Evolutionary conservation across 1,284 basidiomycete genomes (phyloP).

Genomic region (Leccinum variabile): DNA sequence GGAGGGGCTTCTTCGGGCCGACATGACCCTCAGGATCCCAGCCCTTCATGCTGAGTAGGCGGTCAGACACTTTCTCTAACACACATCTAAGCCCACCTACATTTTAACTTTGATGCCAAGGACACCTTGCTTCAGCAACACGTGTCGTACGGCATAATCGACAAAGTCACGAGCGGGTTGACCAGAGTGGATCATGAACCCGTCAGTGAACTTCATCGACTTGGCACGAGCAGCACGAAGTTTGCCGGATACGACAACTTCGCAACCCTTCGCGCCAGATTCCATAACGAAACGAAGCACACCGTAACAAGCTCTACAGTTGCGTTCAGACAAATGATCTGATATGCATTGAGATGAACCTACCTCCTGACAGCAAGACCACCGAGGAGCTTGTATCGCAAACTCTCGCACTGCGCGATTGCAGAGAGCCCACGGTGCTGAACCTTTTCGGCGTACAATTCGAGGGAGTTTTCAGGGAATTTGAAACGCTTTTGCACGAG

Average conservation of each 20-base stretch:
- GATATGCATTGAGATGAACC: constrained; percentile 23
- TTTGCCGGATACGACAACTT: constrained; percentile 99
- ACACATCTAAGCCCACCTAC: constrained; percentile 47
- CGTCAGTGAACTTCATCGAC: constrained; percentile 99
- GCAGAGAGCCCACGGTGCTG: constrained; percentile 99
- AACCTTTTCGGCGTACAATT: constrained; percentile 99
- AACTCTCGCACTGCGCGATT: constrained; percentile 97
- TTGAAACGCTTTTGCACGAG: constrained; percentile 99
- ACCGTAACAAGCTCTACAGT: constrained; percentile 93
- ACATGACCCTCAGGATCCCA: constrained; percentile 88
- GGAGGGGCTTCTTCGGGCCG: constrained; percentile 92
- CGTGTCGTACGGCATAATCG: constrained; percentile 97
- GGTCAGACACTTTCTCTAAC: constrained; percentile 9
- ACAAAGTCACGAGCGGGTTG: constrained; percentile 97
- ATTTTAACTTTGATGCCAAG: constrained; percentile 99
- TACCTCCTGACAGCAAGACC: constrained; percentile 98
- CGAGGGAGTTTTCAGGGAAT: constrained; percentile 98
- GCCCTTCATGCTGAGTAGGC: constrained; percentile 83
- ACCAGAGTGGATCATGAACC: constrained; percentile 99
- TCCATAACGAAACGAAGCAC: constrained; percentile 99
- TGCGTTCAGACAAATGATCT: not conserved
- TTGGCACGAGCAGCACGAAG: constrained; percentile 99
- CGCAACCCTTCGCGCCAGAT: constrained; percentile 99
- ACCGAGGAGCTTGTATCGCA: constrained; percentile 99
- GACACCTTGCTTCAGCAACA: constrained; percentile 98